Base-by-base conservation (phyloP, 1,284 basidiomycete genomes). In the Melampsora abietis-canadensis region DNA sequence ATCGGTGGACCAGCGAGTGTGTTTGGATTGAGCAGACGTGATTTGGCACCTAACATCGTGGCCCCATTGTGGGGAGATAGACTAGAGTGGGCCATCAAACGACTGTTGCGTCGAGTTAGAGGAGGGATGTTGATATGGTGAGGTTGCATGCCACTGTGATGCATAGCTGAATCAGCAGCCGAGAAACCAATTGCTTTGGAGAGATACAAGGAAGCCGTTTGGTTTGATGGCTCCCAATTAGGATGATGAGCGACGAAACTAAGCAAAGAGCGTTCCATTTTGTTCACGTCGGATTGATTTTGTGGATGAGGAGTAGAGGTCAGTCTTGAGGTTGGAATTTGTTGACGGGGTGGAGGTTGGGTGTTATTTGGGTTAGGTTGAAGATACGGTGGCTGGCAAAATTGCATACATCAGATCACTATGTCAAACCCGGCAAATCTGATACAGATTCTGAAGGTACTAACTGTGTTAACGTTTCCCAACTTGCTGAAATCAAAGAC, bases 401-500 rank as follows among this genome's bases (percentile, higher is more conserved):
- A 31, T 24, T 51, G 7, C 7, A 17, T 24, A 27, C 47, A 19
- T 66, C 34, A 54, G 54, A 68, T 17, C 6, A 37, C 19, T 19
- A 37, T 34, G 19, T 34, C 34, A 57, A 37, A 31, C 17, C 31
- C 1, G 47, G 14, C 8, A 57, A 4, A 44, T 64, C 17, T 54
- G 40, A 21, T 31, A 8, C 24, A 54, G 14, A 54, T 54, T 21
- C 17, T 7, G 17, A 54, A 54, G 6, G 51, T 54, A 48, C 70
- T 66, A 30, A 74, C 70, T 21, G 51, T 59, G 21, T 14, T 31
- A n/a, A 31, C 64, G 17, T 59, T 47, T n/a, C 64, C 70, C 12
- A 74, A 61, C 57, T 74, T 74, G 40, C 65, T 66, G 54, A 98
- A 97, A 82, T 98, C 94, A 81, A 98, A 98, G 73, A 96, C 94